phyloP scores from a whole-genome alignment of 331 rosid genomes.

The Telfairia occidentalis region DNA sequence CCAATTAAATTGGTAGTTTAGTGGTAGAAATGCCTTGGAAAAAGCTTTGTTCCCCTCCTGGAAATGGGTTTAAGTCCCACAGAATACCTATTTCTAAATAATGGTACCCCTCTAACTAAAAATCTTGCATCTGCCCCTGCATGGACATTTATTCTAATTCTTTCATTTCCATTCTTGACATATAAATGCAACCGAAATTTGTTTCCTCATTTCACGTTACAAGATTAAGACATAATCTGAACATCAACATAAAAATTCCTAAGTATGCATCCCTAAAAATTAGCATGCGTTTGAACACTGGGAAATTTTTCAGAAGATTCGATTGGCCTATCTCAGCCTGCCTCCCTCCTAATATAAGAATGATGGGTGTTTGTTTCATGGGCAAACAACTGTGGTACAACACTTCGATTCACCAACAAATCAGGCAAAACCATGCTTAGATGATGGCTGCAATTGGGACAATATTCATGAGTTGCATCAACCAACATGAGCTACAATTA shows the following conservation, averaged over 20 bases:
- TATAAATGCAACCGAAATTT: background rate
- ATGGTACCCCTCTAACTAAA: too few species aligned
- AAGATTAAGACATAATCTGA: background rate
- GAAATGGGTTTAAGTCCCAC: too few species aligned
- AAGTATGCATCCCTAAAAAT: background rate
- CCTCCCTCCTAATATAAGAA: background rate
- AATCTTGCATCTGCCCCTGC: too few species aligned
- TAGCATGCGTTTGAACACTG: background rate
- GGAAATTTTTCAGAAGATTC: background rate
- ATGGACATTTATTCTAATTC: background rate
- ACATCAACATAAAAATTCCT: background rate
- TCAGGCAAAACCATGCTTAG: background rate
- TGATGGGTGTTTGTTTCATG: background rate
- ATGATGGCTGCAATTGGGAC: background rate
- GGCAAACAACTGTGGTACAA: background rate
- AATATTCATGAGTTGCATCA: background rate
- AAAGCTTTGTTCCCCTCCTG: too few species aligned
- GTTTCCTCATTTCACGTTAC: background rate
- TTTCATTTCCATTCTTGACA: background rate
- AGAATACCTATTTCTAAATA: too few species aligned
- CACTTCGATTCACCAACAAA: conserved; percentile 4
- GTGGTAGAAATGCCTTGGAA: too few species aligned
- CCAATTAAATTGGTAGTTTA: too few species aligned
- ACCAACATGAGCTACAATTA: conserved; percentile 16
- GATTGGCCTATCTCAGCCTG: background rate